These are phyloP conservation scores for Candida glaebosa DNA, from an alignment of 805 yeast species.

Conservation along the genomic window DNA sequence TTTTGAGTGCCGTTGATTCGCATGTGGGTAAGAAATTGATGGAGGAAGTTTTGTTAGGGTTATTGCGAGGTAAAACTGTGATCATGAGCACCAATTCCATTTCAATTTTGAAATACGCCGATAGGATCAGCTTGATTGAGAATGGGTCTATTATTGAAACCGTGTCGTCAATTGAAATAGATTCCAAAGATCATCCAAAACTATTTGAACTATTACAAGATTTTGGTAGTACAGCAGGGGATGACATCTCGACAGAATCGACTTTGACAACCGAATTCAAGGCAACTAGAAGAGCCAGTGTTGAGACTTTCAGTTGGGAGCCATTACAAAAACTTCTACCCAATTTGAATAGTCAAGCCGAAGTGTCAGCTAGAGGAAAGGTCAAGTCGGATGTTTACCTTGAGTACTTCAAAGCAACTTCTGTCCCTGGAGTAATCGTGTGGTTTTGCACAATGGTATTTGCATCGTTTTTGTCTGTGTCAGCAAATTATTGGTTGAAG, in stretches of 20 bases:
- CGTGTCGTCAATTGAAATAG: slow-evolving; percentile 26
- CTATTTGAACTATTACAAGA: slow-evolving; percentile 35
- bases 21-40: slow-evolving; percentile 60
- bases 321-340: slow-evolving; percentile 29
- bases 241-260: background rate
- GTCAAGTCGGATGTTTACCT: slow-evolving; percentile 53
- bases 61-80: slow-evolving; percentile 50
- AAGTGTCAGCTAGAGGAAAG: slow-evolving; percentile 53
- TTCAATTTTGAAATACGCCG: slow-evolving; percentile 53
- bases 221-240: slow-evolving; percentile 20
- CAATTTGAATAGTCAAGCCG: slow-evolving; percentile 27
- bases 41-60: slow-evolving; percentile 45
- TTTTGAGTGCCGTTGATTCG: slow-evolving; percentile 70
- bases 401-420: slow-evolving; percentile 59
- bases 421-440: slow-evolving; percentile 44
- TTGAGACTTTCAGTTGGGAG: slow-evolving; percentile 54
- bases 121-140: slow-evolving; percentile 56
- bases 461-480: slow-evolving; percentile 30
- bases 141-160: slow-evolving; percentile 53
- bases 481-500: slow-evolving; percentile 62
- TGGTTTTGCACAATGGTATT: slow-evolving; percentile 23
- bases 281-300: slow-evolving; percentile 40
- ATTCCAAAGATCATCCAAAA: slow-evolving; percentile 17
- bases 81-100: slow-evolving; percentile 59
- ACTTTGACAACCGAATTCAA: background rate